Conservation (phyloP, 805 yeast species). For the Candida piceae region DNA sequence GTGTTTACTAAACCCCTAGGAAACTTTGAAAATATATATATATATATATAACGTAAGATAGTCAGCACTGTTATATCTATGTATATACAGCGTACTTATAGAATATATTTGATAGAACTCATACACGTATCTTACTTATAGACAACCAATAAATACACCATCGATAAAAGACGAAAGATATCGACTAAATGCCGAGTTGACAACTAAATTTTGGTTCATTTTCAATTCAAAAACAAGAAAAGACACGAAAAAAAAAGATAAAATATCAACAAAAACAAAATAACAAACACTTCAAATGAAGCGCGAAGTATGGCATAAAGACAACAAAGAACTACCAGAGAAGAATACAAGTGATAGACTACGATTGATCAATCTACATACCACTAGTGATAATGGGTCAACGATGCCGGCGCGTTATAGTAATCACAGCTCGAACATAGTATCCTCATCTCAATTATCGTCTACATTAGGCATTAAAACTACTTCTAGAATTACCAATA, state of each 20-base stretch:
- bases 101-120: too few relatives aligned
- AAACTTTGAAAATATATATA: too few relatives aligned
- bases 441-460: not conserved
- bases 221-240: not conserved
- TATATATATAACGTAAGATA: not conserved
- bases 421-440: too few relatives aligned
- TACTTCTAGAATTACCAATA: not conserved
- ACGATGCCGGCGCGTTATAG: too few relatives aligned
- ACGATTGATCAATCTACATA: not conserved
- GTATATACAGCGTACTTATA: too few relatives aligned
- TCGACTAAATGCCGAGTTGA: not conserved
- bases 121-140: too few relatives aligned
- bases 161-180: too few relatives aligned
- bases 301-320: too few relatives aligned
- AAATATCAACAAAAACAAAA: not conserved
- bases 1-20: not conserved
- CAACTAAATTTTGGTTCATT: too few relatives aligned
- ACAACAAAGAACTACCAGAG: too few relatives aligned
- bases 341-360: too few relatives aligned
- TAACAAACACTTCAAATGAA: not conserved
- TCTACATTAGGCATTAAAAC: not conserved
- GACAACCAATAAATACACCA: too few relatives aligned
- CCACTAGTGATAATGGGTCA: not conserved
- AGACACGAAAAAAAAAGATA: not conserved
- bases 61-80: not conserved